Conservation (phyloP, 129 eudicot species). For the Artemisia tridentata region DNA sequence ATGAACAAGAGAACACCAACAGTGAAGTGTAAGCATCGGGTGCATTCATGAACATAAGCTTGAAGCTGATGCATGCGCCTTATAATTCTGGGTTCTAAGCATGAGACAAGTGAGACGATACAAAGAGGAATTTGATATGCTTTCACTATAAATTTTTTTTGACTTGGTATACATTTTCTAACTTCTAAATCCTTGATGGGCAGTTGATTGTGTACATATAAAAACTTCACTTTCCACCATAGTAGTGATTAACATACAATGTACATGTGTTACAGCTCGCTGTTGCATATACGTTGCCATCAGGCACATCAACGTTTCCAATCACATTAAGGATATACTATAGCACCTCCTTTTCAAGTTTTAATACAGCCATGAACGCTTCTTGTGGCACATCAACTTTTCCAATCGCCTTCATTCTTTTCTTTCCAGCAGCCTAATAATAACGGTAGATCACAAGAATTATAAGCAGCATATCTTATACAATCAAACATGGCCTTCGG, state of each 20-base stretch:
- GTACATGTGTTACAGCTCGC: slow-evolving; percentile 17
- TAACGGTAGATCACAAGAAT: neutral
- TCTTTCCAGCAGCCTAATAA: slow-evolving; percentile 92
- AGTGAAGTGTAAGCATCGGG: neutral
- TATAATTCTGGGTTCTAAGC: neutral
- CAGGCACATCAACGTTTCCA: too few species aligned
- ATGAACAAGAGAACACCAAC: neutral
- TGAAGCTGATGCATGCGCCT: slow-evolving; percentile 11
- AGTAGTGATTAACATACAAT: slow-evolving; percentile 24
- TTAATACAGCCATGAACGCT: slow-evolving; percentile 96
- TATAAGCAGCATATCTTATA: neutral
- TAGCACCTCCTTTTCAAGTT: slow-evolving; percentile 93
- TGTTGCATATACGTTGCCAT: too few species aligned
- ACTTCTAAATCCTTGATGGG: slow-evolving; percentile 20
- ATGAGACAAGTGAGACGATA: neutral
- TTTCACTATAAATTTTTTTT: neutral
- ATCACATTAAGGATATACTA: slow-evolving; percentile 16
- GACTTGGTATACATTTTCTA: slow-evolving; percentile 13
- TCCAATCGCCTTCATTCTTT: slow-evolving; percentile 95
- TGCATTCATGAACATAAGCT: neutral
- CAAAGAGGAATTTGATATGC: slow-evolving; percentile 18
- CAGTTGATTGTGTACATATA: slow-evolving; percentile 2
- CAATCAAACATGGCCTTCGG: neutral
- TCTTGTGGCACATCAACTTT: slow-evolving; percentile 96
- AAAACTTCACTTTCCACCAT: slow-evolving; percentile 18